These are phyloP conservation scores for Lomentospora prolificans DNA, from an alignment of 2,329 filamentous ascomycete genomes.

Conservation along the genomic window DNA sequence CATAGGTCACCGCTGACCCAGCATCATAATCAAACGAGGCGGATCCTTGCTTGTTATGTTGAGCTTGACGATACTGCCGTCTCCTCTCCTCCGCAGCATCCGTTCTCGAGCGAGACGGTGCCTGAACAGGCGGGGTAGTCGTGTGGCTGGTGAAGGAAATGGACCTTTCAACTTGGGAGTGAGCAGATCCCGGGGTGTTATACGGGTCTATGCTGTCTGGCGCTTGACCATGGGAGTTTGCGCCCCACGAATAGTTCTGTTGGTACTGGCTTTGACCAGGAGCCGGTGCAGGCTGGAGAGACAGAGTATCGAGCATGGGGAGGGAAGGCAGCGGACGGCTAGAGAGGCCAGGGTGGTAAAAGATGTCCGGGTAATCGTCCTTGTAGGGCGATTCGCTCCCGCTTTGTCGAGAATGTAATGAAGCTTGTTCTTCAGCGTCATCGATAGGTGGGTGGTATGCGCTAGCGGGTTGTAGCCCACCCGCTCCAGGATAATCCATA, in stretches of 20 bases:
- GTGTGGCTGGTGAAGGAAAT: conserved; percentile 77
- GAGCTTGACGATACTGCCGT: conserved; percentile 40
- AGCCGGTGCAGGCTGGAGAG: conserved; percentile 13
- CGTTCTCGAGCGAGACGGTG: conserved; percentile 86
- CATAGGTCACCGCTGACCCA: conserved; percentile 53
- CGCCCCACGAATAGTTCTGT: conserved; percentile 38
- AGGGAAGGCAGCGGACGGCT: conserved; percentile 54
- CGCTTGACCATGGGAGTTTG: conserved; percentile 29
- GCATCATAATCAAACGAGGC: conserved; percentile 44
- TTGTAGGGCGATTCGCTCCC: conserved; percentile 56
- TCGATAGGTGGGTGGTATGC: conserved; percentile 77
- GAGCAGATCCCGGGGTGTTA: not conserved
- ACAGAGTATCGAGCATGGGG: conserved; percentile 39
- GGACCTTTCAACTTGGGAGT: conserved; percentile 45
- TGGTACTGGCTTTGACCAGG: conserved; percentile 32
- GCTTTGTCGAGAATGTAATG: conserved; percentile 44
- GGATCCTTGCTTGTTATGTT: conserved; percentile 33
- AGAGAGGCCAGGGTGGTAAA: conserved; percentile 79
- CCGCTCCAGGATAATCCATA: conserved; percentile 84
- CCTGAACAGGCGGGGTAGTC: conserved; percentile 65
- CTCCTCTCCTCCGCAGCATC: conserved; percentile 70
- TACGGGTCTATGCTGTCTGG: not conserved
- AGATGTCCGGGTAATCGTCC: conserved; percentile 78
- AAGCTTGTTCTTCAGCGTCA: conserved; percentile 73
- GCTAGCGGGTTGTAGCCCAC: conserved; percentile 58